Evolutionary conservation across 495 filamentous ascomycete species (phyloP).

Genomic region (Aeminium ludgeri): DNA sequence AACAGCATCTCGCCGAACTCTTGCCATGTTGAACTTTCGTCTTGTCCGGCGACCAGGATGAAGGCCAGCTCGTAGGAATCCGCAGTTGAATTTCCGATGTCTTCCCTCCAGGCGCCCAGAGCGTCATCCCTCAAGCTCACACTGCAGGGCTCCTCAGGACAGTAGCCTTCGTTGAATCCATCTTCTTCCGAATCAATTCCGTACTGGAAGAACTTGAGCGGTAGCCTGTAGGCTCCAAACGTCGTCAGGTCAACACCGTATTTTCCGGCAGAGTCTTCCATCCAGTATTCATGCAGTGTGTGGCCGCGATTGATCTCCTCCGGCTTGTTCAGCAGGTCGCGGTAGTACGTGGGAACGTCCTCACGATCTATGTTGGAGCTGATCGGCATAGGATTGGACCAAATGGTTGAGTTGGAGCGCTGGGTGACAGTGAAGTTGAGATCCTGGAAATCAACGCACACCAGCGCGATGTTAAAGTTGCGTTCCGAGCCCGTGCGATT

Average conservation of each 20-base stretch:
- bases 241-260: conserved; percentile 30
- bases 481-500: too few species aligned
- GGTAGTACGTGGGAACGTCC: conserved; percentile 28
- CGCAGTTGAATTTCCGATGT: too few species aligned
- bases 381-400: conserved; percentile 24
- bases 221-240: conserved; percentile 28
- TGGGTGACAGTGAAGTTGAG: conserved; percentile 26
- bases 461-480: conserved; percentile 31
- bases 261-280: conserved; percentile 28
- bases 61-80: too few species aligned
- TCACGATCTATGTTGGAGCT: conserved; percentile 19
- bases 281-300: conserved; percentile 32
- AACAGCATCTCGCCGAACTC: too few species aligned
- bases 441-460: conserved; percentile 28
- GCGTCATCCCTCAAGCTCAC: too few species aligned
- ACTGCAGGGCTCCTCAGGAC: too few species aligned
- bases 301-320: conserved; percentile 26
- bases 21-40: too few species aligned
- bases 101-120: too few species aligned
- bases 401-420: conserved; percentile 23
- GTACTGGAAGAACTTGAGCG: too few species aligned
- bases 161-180: too few species aligned
- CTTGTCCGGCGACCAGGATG: too few species aligned
- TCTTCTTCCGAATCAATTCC: too few species aligned
- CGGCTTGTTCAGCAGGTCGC: conserved; percentile 27